Evolutionary conservation across 495 filamentous ascomycete genomes (phyloP).

Genomic region (Xylaria acuta): DNA sequence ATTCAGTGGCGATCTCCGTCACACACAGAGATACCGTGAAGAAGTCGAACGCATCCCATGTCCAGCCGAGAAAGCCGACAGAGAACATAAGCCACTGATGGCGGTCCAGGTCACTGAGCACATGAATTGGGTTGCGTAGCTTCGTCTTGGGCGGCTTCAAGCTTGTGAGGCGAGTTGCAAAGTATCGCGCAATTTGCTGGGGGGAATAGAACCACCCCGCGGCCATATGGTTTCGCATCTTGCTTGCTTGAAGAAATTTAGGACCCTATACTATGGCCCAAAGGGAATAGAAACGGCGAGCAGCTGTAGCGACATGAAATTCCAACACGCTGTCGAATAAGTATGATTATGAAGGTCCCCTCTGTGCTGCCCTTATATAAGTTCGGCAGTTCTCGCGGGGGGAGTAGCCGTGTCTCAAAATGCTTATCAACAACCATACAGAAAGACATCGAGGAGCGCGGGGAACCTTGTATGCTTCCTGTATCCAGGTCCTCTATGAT

Average conservation of each 20-base stretch:
- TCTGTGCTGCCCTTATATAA: neutral
- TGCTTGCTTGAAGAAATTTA: neutral
- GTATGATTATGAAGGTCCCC: neutral
- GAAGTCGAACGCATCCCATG: constrained; percentile 87
- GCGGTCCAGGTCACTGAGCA: constrained; percentile 66
- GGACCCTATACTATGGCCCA: neutral
- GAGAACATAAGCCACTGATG: constrained; percentile 87
- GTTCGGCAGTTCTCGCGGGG: constrained; percentile 4
- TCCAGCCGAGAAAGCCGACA: constrained; percentile 71
- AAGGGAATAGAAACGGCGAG: neutral
- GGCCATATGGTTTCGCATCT: constrained; percentile 29
- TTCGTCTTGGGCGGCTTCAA: constrained; percentile 75
- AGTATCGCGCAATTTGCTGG: constrained; percentile 49
- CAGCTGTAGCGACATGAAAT: neutral
- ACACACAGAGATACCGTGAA: constrained; percentile 82
- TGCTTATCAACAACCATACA: neutral
- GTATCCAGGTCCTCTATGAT: neutral
- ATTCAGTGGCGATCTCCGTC: constrained; percentile 67
- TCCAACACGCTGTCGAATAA: neutral
- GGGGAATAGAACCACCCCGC: constrained; percentile 29
- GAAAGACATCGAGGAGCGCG: neutral
- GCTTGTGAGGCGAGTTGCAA: constrained; percentile 71
- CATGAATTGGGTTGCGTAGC: constrained; percentile 74
- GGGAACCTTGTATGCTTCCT: constrained; percentile 5
- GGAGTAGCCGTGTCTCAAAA: constrained; percentile 1